These are phyloP conservation scores for Tieghemostelium lacteum DNA, from an alignment of 78 protist genomes.

Conservation along the genomic window DNA sequence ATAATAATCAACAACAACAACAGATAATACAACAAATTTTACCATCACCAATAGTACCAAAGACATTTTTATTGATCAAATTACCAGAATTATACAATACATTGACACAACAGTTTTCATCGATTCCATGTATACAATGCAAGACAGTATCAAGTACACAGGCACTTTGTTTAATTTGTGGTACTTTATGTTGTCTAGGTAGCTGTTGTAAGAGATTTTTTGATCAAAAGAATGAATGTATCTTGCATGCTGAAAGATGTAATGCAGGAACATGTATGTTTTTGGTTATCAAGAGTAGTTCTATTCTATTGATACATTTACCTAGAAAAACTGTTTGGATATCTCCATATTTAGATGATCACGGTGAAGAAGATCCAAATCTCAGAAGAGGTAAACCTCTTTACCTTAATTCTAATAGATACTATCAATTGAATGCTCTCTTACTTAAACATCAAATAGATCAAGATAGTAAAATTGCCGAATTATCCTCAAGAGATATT, in stretches of 20 bases:
- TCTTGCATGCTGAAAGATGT: constrained; percentile 74
- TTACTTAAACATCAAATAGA: constrained; percentile 73
- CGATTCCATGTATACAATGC: constrained; percentile 64
- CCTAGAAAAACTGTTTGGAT: constrained; percentile 76
- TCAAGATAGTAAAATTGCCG: constrained; percentile 74
- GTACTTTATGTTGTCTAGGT: constrained; percentile 75
- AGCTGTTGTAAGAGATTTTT: constrained; percentile 72
- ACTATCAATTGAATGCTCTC: constrained; percentile 60
- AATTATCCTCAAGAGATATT: constrained; percentile 33
- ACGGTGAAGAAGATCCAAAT: constrained; percentile 81
- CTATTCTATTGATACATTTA: constrained; percentile 46
- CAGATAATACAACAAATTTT: constrained; percentile 7
- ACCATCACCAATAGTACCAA: constrained; percentile 45
- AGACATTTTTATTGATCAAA: constrained; percentile 50
- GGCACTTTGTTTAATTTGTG: constrained; percentile 75
- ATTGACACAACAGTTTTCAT: constrained; percentile 51
- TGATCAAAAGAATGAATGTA: constrained; percentile 76
- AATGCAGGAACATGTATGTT: constrained; percentile 71
- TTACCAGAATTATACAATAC: constrained; percentile 30
- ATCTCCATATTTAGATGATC: constrained; percentile 77
- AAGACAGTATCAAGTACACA: constrained; percentile 66
- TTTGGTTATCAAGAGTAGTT: constrained; percentile 49
- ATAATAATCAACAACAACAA: constrained; percentile 3
- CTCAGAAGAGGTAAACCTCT: constrained; percentile 76
- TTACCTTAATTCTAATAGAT: constrained; percentile 42